A percentile compares a stretch with the other conserved stretches of the same genome.
Evolutionary conservation across 495 filamentous ascomycete species (phyloP).

Genomic region (Penicillium subrubescens): DNA sequence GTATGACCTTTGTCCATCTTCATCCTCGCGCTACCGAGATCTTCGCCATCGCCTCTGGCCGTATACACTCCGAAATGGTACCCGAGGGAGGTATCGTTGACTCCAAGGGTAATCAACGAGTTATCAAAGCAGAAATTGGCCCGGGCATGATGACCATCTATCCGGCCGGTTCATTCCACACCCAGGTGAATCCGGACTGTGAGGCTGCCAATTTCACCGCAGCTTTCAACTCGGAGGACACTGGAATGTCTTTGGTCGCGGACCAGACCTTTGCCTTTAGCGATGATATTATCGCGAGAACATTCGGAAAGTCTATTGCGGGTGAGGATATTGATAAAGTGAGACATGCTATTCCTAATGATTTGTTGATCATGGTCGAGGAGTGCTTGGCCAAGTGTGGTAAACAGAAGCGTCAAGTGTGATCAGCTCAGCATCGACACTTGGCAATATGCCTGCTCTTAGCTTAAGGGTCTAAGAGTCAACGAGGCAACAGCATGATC

Average conservation of each 20-base stretch:
- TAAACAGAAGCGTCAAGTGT: not conserved
- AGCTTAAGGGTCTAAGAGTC: not conserved
- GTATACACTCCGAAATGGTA: not conserved
- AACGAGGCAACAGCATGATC: not conserved
- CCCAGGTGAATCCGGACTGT: slow-evolving; percentile 52
- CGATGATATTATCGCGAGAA: not conserved
- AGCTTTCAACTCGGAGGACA: slow-evolving; percentile 17
- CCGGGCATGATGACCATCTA: slow-evolving; percentile 52
- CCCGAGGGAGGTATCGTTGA: not conserved
- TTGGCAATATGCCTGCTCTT: not conserved
- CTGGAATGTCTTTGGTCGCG: not conserved
- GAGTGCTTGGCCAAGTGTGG: slow-evolving; percentile 2
- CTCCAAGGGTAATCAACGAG: not conserved
- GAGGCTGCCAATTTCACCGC: slow-evolving; percentile 32
- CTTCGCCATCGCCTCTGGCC: not conserved
- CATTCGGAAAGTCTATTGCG: not conserved
- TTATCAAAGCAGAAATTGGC: slow-evolving; percentile 30
- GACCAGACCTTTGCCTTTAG: not conserved
- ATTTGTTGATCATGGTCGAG: not conserved
- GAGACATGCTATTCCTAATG: not conserved
- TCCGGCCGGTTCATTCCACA: slow-evolving; percentile 48
- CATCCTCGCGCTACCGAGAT: slow-evolving; percentile 1
- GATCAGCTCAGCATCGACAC: not conserved
- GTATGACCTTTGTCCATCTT: not conserved
- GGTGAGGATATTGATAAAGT: slow-evolving; percentile 3